Percentiles rank a stretch among this genome's conserved stretches.
Conservation (phyloP, 257 asterid genomes). For the Eucommia ulmoides region DNA sequence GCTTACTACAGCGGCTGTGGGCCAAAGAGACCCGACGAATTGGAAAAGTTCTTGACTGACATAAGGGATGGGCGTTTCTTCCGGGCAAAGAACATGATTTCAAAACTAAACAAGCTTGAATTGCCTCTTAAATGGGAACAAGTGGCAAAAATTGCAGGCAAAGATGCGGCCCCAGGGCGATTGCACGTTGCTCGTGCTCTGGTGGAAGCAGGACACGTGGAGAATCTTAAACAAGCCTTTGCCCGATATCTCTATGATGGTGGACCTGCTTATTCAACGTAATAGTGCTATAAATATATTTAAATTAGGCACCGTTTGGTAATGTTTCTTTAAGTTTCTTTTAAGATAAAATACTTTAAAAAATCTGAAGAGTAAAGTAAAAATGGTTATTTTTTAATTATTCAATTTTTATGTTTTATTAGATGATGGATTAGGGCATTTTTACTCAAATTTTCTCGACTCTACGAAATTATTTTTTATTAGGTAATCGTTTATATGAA, state of each 20-base stretch:
- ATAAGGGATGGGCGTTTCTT: slow-evolving; percentile 78
- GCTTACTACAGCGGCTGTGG: slow-evolving; percentile 95
- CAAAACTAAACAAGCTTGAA: slow-evolving; percentile 68
- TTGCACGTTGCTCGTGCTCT: slow-evolving; percentile 95
- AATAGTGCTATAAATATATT: slow-evolving; percentile 6
- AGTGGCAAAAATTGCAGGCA: slow-evolving; percentile 77
- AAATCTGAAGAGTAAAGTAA: too few relatives aligned
- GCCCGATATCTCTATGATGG: slow-evolving; percentile 78
- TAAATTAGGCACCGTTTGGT: neutral
- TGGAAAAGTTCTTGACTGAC: slow-evolving; percentile 53
- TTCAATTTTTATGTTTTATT: too few relatives aligned
- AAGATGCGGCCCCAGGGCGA: slow-evolving; percentile 94
- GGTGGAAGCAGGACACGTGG: slow-evolving; percentile 96
- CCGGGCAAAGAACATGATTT: slow-evolving; percentile 81
- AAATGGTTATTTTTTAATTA: too few relatives aligned
- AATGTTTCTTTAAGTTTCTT: slow-evolving; percentile 2
- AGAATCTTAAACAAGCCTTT: slow-evolving; percentile 85
- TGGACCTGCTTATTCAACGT: slow-evolving; percentile 98
- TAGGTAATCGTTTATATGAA: too few relatives aligned
- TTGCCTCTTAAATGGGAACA: slow-evolving; percentile 81
- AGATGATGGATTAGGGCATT: too few relatives aligned
- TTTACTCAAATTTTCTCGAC: too few relatives aligned
- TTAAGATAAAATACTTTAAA: neutral
- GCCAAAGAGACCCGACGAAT: slow-evolving; percentile 41
- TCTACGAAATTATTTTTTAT: too few relatives aligned